Conservation (phyloP, 441 rosid genomes). For the Raphanus hybrid region DNA sequence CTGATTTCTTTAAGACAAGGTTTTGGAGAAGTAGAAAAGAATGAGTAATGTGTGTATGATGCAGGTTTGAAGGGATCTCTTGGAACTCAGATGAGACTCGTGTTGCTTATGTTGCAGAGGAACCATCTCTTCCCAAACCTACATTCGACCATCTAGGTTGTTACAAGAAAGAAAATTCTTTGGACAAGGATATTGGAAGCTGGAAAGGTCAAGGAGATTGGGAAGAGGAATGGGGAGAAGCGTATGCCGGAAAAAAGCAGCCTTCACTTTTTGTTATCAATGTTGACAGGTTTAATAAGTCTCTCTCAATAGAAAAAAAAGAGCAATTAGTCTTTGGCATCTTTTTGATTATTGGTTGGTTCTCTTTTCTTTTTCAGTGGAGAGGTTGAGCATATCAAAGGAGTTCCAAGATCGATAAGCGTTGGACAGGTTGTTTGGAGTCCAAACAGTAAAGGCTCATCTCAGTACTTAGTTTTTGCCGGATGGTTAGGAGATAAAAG, state of each 20-base stretch:
- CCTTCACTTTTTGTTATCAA: constrained; percentile 76
- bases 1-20: not conserved
- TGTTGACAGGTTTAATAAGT: constrained; percentile 57
- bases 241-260: constrained; percentile 85
- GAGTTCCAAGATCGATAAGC: constrained; percentile 75
- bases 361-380: constrained; percentile 55
- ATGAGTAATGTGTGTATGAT: constrained; percentile 31
- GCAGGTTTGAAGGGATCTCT: constrained; percentile 94
- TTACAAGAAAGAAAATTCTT: constrained; percentile 57
- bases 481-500: constrained; percentile 81
- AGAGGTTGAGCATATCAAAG: constrained; percentile 68
- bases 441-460: constrained; percentile 50
- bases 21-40: constrained; percentile 21
- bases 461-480: constrained; percentile 77
- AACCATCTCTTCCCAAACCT: constrained; percentile 71
- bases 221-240: constrained; percentile 99
- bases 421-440: constrained; percentile 97
- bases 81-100: constrained; percentile 86
- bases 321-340: not conserved
- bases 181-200: constrained; percentile 70
- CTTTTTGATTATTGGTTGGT: constrained; percentile 20
- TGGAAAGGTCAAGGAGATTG: constrained; percentile 99
- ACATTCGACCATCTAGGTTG: constrained; percentile 58
- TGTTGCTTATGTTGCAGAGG: constrained; percentile 91
- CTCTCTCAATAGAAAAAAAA: not conserved